These are phyloP conservation scores for Pichia paraexigua DNA, from an alignment of 805 yeast species.

Conservation along the genomic window DNA sequence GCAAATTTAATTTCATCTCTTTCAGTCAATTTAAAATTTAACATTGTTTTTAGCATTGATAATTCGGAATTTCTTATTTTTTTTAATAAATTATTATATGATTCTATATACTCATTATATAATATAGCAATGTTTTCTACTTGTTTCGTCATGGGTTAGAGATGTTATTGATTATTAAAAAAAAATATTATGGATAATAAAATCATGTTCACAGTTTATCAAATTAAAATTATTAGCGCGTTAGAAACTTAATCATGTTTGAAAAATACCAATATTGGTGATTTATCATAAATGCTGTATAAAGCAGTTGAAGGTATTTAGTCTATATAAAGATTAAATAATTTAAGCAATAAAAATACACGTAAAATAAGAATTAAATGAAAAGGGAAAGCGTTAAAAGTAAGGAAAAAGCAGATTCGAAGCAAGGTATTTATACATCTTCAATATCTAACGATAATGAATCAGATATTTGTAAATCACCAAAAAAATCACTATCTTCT, in stretches of 20 bases:
- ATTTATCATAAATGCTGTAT: too few species aligned
- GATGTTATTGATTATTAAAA: too few species aligned
- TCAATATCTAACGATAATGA: neutral
- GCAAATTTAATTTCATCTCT: constrained; percentile 10
- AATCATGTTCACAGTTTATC: too few species aligned
- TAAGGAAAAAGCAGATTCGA: neutral
- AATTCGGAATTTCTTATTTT: neutral
- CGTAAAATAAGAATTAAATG: too few species aligned
- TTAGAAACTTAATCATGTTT: neutral
- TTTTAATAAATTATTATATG: neutral
- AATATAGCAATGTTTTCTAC: neutral
- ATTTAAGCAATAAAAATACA: neutral
- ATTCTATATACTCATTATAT: constrained; percentile 2
- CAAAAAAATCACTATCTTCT: neutral
- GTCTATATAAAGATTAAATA: too few species aligned
- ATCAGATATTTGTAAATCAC: neutral
- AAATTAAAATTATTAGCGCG: neutral
- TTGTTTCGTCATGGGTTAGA: neutral
- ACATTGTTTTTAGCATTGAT: neutral
- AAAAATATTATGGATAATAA: too few species aligned
- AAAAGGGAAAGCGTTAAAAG: neutral
- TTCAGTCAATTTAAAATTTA: constrained; percentile 10
- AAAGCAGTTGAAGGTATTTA: too few species aligned
- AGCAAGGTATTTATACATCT: neutral
- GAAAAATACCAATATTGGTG: too few species aligned